A percentile compares a stretch with the other conserved stretches of the same genome.
phyloP scores from a whole-genome alignment of 768 basidiomycete genomes.

The Agaricus sinodeliciosus region DNA sequence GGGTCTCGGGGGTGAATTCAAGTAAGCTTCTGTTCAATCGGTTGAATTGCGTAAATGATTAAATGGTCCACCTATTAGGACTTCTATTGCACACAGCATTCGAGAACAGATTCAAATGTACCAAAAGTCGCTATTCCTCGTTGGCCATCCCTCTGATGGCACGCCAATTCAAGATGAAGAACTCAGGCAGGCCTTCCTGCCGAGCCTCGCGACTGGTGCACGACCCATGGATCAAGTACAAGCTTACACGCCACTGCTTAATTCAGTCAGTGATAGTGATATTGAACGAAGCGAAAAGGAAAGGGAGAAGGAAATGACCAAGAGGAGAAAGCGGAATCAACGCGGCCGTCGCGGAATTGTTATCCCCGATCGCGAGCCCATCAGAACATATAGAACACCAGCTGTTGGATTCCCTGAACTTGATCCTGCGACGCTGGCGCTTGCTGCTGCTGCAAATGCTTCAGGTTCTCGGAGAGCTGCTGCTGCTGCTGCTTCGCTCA shows the following conservation, averaged over 20 bases:
- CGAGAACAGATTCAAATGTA: slow-evolving; percentile 92
- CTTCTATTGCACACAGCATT: slow-evolving; percentile 92
- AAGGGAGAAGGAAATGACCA: slow-evolving; percentile 86
- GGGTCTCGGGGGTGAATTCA: slow-evolving; percentile 89
- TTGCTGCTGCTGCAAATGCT: slow-evolving; percentile 56
- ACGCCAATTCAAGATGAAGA: slow-evolving; percentile 82
- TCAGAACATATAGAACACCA: slow-evolving; percentile 87
- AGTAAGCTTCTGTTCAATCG: slow-evolving; percentile 39
- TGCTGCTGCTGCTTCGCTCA: slow-evolving; percentile 74
- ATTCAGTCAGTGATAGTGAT: slow-evolving; percentile 83
- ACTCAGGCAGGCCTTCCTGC: slow-evolving; percentile 82
- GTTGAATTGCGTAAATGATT: not conserved
- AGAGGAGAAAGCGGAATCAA: slow-evolving; percentile 79
- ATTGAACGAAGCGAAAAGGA: slow-evolving; percentile 88
- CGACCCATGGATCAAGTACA: slow-evolving; percentile 74
- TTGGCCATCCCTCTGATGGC: slow-evolving; percentile 83
- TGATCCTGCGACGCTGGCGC: slow-evolving; percentile 62
- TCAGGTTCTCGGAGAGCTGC: slow-evolving; percentile 78
- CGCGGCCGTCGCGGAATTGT: slow-evolving; percentile 74
- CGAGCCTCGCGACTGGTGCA: slow-evolving; percentile 63
- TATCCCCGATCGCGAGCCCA: slow-evolving; percentile 88
- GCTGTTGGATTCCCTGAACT: slow-evolving; percentile 80
- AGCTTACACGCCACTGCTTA: slow-evolving; percentile 83
- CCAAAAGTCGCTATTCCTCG: slow-evolving; percentile 86
- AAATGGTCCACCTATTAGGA: slow-evolving; percentile 41